Evolutionary conservation across 163 green algal species (phyloP).

Genomic region (Chloromonas sp.): DNA sequence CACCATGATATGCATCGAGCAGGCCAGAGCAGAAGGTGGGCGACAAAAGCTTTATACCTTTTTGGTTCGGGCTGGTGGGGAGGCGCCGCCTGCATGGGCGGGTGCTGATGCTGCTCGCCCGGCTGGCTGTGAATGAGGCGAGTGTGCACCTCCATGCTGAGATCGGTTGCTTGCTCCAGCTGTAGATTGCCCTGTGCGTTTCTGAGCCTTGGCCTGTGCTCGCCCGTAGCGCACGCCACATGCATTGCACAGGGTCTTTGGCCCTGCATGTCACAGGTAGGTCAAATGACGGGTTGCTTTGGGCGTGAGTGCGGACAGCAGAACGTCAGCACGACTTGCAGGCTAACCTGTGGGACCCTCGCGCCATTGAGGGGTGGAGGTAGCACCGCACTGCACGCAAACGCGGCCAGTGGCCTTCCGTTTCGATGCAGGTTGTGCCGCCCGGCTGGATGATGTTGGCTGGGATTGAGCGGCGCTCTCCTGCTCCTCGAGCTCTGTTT

Average conservation of each 20-base stretch:
- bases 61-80: not conserved
- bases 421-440: not conserved
- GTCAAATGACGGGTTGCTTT: no score
- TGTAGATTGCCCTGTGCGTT: not conserved
- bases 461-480: not conserved
- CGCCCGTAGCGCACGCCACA: slow-evolving; percentile 76
- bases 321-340: no score
- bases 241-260: slow-evolving; percentile 82
- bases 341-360: slow-evolving; percentile 15
- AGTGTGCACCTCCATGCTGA: not conserved
- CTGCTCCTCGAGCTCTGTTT: not conserved
- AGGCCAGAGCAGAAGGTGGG: not conserved
- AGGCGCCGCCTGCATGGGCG: not conserved
- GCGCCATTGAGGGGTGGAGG: slow-evolving; percentile 39
- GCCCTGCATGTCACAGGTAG: slow-evolving; percentile 37
- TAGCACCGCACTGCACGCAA: slow-evolving; percentile 37
- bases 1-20: not conserved
- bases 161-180: not conserved
- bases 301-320: no score
- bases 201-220: slow-evolving; percentile 20
- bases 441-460: not conserved
- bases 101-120: not conserved
- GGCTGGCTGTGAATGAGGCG: no score
- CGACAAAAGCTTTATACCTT: not conserved
- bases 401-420: not conserved